A percentile compares a stretch with the other conserved stretches of the same genome.
phyloP scores from a whole-genome alignment of 1,284 basidiomycete species.

The Tylopilus sp. region DNA sequence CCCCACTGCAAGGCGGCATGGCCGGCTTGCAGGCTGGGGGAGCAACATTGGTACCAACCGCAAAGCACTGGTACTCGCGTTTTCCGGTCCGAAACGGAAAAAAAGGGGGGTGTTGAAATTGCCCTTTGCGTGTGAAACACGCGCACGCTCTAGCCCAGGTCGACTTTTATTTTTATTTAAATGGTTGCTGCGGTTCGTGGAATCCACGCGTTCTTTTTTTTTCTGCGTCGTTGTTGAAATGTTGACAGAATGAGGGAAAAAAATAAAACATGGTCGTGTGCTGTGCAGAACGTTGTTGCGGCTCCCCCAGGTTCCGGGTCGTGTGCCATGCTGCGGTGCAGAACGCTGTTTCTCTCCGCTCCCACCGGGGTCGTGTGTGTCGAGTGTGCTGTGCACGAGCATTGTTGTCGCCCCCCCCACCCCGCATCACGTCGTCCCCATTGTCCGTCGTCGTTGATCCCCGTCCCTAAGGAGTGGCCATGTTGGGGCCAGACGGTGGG shows the following conservation, averaged over 20 bases:
- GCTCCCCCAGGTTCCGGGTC: not conserved
- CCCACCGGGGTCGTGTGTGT: too few species aligned
- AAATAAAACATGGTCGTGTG: conserved; percentile 3
- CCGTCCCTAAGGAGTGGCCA: too few species aligned
- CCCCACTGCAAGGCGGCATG: not conserved
- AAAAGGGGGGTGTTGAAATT: conserved; percentile 19
- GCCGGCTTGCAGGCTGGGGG: not conserved
- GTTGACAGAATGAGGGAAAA: not conserved
- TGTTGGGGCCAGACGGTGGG: too few species aligned
- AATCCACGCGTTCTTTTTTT: conserved; percentile 17
- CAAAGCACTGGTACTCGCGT: not conserved
- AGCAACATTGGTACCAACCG: not conserved
- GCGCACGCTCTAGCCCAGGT: conserved; percentile 10
- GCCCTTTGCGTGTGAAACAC: conserved; percentile 24
- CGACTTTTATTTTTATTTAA: conserved; percentile 4
- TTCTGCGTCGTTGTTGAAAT: not conserved
- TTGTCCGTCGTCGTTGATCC: not conserved
- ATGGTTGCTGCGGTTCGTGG: conserved; percentile 26
- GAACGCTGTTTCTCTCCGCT: too few species aligned
- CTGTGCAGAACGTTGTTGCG: conserved; percentile 10
- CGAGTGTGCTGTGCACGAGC: too few species aligned
- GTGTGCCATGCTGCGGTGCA: too few species aligned
- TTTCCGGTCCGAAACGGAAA: not conserved
- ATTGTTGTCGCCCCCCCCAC: too few species aligned
- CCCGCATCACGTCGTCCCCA: not conserved